Percentiles rank a stretch among this genome's conserved stretches.
Conservation (phyloP, 139 green algal species). For the Micromonas commoda region DNA sequence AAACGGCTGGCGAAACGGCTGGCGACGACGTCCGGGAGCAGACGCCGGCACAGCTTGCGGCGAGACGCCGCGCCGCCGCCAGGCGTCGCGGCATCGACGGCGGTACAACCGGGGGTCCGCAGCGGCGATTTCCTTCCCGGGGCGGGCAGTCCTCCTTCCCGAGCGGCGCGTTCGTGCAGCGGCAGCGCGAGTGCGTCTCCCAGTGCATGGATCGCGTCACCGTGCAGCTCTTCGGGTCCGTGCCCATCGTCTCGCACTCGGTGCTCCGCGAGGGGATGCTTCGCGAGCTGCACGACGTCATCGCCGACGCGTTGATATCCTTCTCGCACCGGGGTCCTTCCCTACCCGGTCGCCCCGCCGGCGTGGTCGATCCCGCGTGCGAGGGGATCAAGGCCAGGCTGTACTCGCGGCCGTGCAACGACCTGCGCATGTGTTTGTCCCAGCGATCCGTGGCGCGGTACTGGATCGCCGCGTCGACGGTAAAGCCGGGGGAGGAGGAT, state of each 20-base stretch:
- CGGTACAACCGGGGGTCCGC: too few relatives aligned
- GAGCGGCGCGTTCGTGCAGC: too few relatives aligned
- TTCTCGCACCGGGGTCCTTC: neutral
- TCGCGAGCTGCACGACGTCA: neutral
- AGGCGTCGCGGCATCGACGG: neutral
- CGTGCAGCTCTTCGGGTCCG: constrained; percentile 9
- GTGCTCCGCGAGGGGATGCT: neutral
- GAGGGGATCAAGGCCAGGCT: neutral
- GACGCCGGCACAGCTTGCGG: neutral
- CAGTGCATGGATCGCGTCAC: constrained; percentile 14
- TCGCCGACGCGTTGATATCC: neutral
- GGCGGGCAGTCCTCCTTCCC: too few relatives aligned
- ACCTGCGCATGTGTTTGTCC: neutral
- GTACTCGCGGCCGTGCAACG: neutral
- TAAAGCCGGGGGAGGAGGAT: neutral
- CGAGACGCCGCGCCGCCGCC: neutral
- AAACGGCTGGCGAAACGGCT: neutral
- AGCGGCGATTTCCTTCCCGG: too few relatives aligned
- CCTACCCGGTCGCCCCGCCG: neutral
- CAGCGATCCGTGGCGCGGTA: neutral
- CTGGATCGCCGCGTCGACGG: neutral
- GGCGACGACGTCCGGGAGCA: too few relatives aligned
- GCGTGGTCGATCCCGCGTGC: neutral
- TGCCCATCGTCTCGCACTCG: neutral
- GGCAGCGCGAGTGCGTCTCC: neutral